Evolutionary conservation across 2,329 filamentous ascomycete species (phyloP).

Genomic region (Cryphonectria radicalis): DNA sequence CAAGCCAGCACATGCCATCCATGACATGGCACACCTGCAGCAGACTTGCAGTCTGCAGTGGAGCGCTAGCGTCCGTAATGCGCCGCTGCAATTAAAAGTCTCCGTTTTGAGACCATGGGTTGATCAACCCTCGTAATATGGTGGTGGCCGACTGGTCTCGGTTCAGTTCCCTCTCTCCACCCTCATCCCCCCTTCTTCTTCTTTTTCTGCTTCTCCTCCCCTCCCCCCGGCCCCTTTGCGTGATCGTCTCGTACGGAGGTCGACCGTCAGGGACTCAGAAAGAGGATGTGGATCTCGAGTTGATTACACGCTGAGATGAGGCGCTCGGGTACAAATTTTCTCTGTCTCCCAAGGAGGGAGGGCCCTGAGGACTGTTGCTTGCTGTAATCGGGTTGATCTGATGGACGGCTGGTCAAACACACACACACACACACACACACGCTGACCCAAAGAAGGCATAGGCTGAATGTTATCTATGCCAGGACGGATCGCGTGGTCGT

Average conservation of each 20-base stretch:
- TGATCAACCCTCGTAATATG: not conserved
- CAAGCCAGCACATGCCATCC: conserved; percentile 27
- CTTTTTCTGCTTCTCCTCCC: not conserved
- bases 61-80: conserved; percentile 29
- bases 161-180: not conserved
- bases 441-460: not conserved
- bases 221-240: no score
- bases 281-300: conserved; percentile 18
- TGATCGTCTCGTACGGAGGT: conserved; percentile 6
- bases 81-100: conserved; percentile 30
- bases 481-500: conserved; percentile 12
- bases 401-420: not conserved
- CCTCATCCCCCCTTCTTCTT: not conserved
- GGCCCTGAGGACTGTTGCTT: conserved; percentile 5
- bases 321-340: conserved; percentile 26
- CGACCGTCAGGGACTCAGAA: not conserved
- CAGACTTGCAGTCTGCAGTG: conserved; percentile 22
- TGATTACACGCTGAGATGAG: conserved; percentile 29
- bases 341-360: conserved; percentile 10
- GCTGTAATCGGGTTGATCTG: not conserved
- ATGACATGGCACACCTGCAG: conserved; percentile 14
- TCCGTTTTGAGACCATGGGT: conserved; percentile 25
- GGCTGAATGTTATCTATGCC: not conserved
- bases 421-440: not conserved
- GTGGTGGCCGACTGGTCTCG: not conserved